Base-by-base conservation (phyloP, 257 asterid species). In the Apocynum venetum region DNA sequence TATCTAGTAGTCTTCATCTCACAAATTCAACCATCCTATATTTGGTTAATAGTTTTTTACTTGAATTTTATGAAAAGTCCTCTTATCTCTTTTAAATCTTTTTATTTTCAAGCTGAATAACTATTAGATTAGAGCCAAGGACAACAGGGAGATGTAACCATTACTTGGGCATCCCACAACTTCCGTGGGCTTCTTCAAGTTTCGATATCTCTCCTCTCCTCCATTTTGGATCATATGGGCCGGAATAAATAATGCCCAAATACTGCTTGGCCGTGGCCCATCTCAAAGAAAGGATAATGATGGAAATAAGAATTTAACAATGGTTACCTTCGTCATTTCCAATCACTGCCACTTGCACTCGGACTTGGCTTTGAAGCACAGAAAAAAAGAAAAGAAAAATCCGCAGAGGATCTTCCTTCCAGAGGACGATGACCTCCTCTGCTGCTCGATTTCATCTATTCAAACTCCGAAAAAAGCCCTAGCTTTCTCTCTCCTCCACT, bases 371-470 rank as follows among this genome's bases (percentile, higher is more conserved):
- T 55, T 60, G 13, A 38, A 77, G 82, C 84, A 48, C 48, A 9
- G 56, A 15, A 82, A 56, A 44, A 64, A 60, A n/a, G 55, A 38
- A 68, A 60, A 59, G 31, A 35, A 71, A 66, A 75, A 79, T 77
- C 80, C 67, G 68, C 80, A 79, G 63, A 60, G 78, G 81, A n/a
- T 70, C 60, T 41, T 68, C 19, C 53, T 68, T 68, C 14, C 13
- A 68, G 73, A 43, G 12, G 73, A 79, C 84, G 82, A 86, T 88
- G 91, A 81, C 78, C 85, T 82, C 82, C 76, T 78, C 86, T 14
- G 72, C 91, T 75, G 70, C 90, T 60, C 80, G 49, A 72, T 80
- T 86, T 86, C 89, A 79, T 63, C 86, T 82, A 76, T 78, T 84
- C 87, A 83, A 83, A 60, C 89, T 79, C 84, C 77, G 80, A 79